Evolutionary conservation across 2,329 filamentous ascomycete species (phyloP), one percentile per base, ranked within the genome.

Genomic region (Colletotrichum spaethianum): DNA sequence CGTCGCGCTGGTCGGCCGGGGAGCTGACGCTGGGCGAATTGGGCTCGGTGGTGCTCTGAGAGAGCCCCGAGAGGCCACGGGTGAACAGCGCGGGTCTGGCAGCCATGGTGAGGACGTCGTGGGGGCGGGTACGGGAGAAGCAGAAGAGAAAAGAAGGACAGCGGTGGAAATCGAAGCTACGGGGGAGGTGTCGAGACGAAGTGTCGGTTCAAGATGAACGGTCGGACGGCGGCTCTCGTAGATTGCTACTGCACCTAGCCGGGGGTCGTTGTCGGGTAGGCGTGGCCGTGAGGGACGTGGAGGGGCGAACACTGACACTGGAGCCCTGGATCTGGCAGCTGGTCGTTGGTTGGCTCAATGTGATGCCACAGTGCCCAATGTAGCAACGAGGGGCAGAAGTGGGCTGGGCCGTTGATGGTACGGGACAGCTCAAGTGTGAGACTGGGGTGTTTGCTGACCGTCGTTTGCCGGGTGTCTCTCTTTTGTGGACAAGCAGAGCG

Each of bases 1-100:
- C 91, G 81, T 93, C 93, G 78, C 93, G 92, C 81, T 91, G 88
- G 78, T 92, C 90, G 67, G 93, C 92, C 33, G 93, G 93, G 12
- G 93, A 93, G 75, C 87, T 86, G 71, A 90, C 90, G 73, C 86
- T 87, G 38, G 87, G 85, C 52, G 89, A 91, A 79, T 89, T 90
- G 59, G 88, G 83, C 74, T 89, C 87, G 75, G 87, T 86, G 64
- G 72, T 67, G 80, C 86, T 86, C 79, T 91, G 87, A 69, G 89
- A 88, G 71, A 92, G 86, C 70, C 86, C 84, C 40, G 92, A 90
- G 71, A 93, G 87, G 79, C 89, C 89, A 75, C 88, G 86, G 53
- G 90, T 92, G 79, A 91, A 89, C 80, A 91, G 85, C 68, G 86
- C 83, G 44, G 89, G 89, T 80, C 88, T 86, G 63, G 84, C 77